A percentile compares a stretch with the other conserved stretches of the same genome.
Conservation (phyloP, 129 eudicot species). For the Daucus carota region DH1_v3.0 NC_030382.2:39354501-39355000, state of each 20-base stretch:
- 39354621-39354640: too few species aligned
- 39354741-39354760: background rate
- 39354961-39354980: too few species aligned
- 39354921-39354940: background rate
- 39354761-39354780: background rate
- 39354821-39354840: slow-evolving; percentile 19
- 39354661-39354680: background rate
- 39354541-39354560: background rate
- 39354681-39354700: too few species aligned
- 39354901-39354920: background rate
- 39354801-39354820: background rate
- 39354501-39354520: too few species aligned
- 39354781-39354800: slow-evolving; percentile 10
- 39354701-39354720: background rate
- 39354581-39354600: too few species aligned
- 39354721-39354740: background rate
- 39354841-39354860: background rate
- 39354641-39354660: too few species aligned
- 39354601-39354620: too few species aligned
- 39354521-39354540: too few species aligned
- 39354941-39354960: background rate
- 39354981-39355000: too few species aligned
- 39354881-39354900: background rate
- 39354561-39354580: too few species aligned
- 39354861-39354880: background rate